These are phyloP conservation scores for Coniella lustricola DNA, from an alignment of 2,329 filamentous ascomycete genomes.

Conservation along the genomic window DNA sequence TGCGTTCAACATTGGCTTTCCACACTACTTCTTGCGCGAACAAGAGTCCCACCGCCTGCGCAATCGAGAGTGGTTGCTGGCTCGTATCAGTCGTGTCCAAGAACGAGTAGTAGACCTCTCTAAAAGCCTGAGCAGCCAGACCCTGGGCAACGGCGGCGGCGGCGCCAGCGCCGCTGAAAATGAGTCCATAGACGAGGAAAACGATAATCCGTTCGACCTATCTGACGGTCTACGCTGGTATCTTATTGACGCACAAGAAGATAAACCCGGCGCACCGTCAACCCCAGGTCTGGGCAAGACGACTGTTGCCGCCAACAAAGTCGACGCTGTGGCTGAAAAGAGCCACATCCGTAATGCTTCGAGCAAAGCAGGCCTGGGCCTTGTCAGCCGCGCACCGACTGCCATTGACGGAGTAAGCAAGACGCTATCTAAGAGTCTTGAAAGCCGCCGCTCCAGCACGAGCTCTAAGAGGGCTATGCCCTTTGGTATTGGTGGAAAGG, in stretches of 20 bases:
- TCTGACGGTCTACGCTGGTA: conserved; percentile 96
- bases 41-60: conserved; percentile 81
- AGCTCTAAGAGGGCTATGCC: conserved; percentile 71
- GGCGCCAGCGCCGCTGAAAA: conserved; percentile 30
- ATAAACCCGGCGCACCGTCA: conserved; percentile 85
- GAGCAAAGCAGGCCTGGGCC: conserved; percentile 32
- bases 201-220: conserved; percentile 95
- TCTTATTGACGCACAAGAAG: conserved; percentile 85
- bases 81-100: conserved; percentile 83
- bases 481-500: conserved; percentile 41
- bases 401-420: conserved; percentile 68
- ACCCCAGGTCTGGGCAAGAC: conserved; percentile 88
- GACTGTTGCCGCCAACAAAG: conserved; percentile 79
- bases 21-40: conserved; percentile 93
- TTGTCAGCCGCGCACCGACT: conserved; percentile 32
- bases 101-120: conserved; percentile 90
- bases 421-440: conserved; percentile 78
- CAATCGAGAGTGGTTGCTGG: conserved; percentile 90
- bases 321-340: conserved; percentile 75
- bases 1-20: conserved; percentile 94
- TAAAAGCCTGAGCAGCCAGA: conserved; percentile 53
- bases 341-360: conserved; percentile 36
- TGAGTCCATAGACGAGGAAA: conserved; percentile 58
- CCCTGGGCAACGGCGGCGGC: conserved; percentile 28
- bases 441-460: conserved; percentile 83